Conservation (phyloP, 2,329 filamentous ascomycete genomes). For the Hypoxylon sp. region DNA sequence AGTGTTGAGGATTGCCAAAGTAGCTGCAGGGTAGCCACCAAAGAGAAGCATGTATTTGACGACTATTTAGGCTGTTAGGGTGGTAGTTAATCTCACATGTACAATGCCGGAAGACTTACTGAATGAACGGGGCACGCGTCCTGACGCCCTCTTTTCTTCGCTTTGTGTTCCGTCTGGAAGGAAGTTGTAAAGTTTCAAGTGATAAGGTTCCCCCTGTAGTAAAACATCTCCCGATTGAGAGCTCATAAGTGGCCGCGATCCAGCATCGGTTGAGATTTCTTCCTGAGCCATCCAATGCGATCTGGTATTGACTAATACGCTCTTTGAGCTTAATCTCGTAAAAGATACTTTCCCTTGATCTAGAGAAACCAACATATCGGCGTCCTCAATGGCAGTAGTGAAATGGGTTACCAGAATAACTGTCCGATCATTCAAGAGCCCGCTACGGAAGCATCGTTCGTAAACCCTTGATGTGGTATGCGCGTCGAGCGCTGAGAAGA, state of each 20-base stretch:
- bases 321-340: conserved; percentile 13
- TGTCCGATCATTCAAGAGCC: conserved; percentile 24
- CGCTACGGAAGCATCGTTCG: conserved; percentile 33
- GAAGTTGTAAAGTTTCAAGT: not conserved
- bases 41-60: conserved; percentile 44
- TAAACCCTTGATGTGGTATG: conserved; percentile 40
- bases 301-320: conserved; percentile 3
- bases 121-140: conserved; percentile 33
- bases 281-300: conserved; percentile 9
- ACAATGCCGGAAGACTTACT: conserved; percentile 20
- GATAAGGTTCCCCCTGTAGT: not conserved
- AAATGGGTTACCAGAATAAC: conserved; percentile 34
- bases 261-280: conserved; percentile 11
- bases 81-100: not conserved
- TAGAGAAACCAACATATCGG: conserved; percentile 16
- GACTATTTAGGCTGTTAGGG: conserved; percentile 21
- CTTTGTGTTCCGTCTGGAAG: not conserved
- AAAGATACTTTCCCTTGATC: conserved; percentile 22
- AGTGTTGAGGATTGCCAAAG: conserved; percentile 34
- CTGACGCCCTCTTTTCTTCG: conserved; percentile 35
- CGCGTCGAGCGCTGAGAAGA: conserved; percentile 52
- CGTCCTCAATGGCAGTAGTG: conserved; percentile 24
- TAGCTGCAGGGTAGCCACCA: conserved; percentile 34
- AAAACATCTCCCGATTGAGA: conserved; percentile 10
- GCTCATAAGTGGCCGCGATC: conserved; percentile 7